Evolutionary conservation across 495 filamentous ascomycete species (phyloP), one percentile per base, ranked within the genome.

Genomic region (Terfezia boudieri): DNA sequence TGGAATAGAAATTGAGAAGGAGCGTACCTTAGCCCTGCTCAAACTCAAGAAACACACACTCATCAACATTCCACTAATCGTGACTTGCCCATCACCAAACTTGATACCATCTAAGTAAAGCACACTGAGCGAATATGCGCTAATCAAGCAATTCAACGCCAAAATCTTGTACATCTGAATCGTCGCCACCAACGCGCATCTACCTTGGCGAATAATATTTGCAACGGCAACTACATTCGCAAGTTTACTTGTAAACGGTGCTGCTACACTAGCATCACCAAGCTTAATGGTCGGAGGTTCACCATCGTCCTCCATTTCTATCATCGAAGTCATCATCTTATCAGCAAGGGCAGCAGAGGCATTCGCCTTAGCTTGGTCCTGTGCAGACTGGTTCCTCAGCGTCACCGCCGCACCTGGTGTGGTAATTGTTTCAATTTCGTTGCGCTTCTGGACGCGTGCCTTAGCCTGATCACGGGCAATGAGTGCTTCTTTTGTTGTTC

Each of bases 101-200:
- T 99, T 99, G 73, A 99, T 99, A 54, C 90, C 90, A 60, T 96
- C 90, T 8, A 99, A 72, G 64, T 99, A 99, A 49, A 99, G 74
- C 37, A 99, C 90, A 68, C 82, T 88, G 61, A 96, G 68, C 71
- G 87, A 94, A 77, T 99, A 99, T 20, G 90, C 90, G 63, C 84
- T 93, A 67, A 99, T 99, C 63, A 99, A 72, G 66, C 90, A 99
- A 72, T 99, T 99, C 56, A 99, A 72, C 20, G 90, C 90, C 53
- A 99, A 76, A 62, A 99, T 99, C 74, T 99, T 99, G 76, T 96
- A 99, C 90, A 99, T 99, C 71, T 99, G 90, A 59, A 99, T 96
- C 4, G 92, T 96, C 5, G 90, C 89, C 50, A 99, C 92, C 10
- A 99, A 74, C 2, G 90, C 95, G 68, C 90, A 99, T 56, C 90